These are phyloP conservation scores for Globisporangium recalcitrans DNA, from an alignment of 352 stramenopile species.

Conservation along the genomic window DNA sequence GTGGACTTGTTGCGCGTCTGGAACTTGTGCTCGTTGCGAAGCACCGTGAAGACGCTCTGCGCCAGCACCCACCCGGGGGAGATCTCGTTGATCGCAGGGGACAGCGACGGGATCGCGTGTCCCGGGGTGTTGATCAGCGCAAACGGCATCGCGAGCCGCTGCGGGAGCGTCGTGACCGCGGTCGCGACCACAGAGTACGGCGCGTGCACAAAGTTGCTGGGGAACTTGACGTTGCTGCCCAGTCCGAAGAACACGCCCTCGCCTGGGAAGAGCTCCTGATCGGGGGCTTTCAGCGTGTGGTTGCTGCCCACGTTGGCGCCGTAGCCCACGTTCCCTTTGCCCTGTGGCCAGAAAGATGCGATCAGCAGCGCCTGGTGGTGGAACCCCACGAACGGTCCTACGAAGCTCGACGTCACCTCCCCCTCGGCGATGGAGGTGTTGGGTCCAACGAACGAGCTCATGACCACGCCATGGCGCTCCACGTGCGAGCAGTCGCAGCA, in stretches of 20 bases:
- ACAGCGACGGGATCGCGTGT: constrained; percentile 75
- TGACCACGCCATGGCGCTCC: constrained; percentile 78
- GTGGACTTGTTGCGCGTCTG: constrained; percentile 69
- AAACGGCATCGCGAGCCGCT: constrained; percentile 80
- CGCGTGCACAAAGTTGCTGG: constrained; percentile 88
- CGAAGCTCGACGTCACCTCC: constrained; percentile 88
- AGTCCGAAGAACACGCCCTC: constrained; percentile 96
- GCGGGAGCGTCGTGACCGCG: constrained; percentile 87
- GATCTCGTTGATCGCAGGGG: constrained; percentile 80
- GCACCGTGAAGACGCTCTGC: constrained; percentile 87
- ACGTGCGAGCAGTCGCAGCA: constrained; percentile 78
- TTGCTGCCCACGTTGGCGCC: constrained; percentile 96
- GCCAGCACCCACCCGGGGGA: constrained; percentile 89
- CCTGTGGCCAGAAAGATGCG: constrained; percentile 86
- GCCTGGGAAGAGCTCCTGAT: constrained; percentile 89
- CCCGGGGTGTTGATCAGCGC: constrained; percentile 67
- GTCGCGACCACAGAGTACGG: constrained; percentile 95
- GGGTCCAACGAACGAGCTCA: constrained; percentile 81
- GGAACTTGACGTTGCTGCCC: constrained; percentile 92
- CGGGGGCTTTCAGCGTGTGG: constrained; percentile 90
- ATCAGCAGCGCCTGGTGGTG: constrained; percentile 93
- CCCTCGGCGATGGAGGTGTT: constrained; percentile 86
- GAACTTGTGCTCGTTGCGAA: constrained; percentile 89
- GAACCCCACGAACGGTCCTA: constrained; percentile 93
- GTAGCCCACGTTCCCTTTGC: constrained; percentile 92